phyloP scores from a whole-genome alignment of 1,139 yeast genomes.

The Kodamaea suecica region DNA sequence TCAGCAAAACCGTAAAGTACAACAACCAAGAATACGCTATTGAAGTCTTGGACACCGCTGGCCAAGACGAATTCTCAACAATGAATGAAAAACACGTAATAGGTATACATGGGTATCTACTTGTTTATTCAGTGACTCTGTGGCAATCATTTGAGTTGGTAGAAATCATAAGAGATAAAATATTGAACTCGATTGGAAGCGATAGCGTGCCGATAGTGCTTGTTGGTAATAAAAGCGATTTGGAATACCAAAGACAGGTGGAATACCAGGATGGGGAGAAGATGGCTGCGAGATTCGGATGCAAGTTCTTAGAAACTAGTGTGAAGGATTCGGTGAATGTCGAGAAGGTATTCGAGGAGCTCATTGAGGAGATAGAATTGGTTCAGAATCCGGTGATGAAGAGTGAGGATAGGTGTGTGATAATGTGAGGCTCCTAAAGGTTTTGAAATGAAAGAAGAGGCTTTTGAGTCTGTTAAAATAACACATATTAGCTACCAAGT shows the following conservation, averaged over 20 bases:
- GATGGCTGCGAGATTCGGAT: conserved; percentile 58
- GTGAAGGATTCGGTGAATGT: conserved; percentile 75
- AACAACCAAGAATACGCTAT: conserved; percentile 77
- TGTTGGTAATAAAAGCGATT: conserved; percentile 82
- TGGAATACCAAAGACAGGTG: conserved; percentile 64
- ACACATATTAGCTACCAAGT: too few species aligned
- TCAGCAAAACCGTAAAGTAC: conserved; percentile 66
- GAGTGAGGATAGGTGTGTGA: conserved; percentile 38
- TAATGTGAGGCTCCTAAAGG: conserved; percentile 20
- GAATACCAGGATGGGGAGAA: conserved; percentile 59
- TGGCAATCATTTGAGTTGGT: conserved; percentile 77
- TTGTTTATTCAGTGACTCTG: conserved; percentile 81
- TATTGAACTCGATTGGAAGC: conserved; percentile 70
- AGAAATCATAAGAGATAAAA: conserved; percentile 77
- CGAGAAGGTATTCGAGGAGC: conserved; percentile 58
- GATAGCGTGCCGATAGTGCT: conserved; percentile 75
- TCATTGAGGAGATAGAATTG: conserved; percentile 70
- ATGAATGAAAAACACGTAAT: conserved; percentile 80
- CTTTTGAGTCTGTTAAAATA: too few species aligned
- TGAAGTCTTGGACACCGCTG: conserved; percentile 90
- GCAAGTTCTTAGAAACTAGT: conserved; percentile 77
- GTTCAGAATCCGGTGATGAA: conserved; percentile 47
- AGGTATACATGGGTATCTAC: conserved; percentile 81
- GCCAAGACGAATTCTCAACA: conserved; percentile 88
- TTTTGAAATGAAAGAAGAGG: not conserved